Percentiles rank a stretch among this genome's conserved stretches.
These are phyloP conservation scores for Podospora bellae-mahoneyi DNA, from an alignment of 495 filamentous ascomycete genomes.

Conservation along the genomic window DNA sequence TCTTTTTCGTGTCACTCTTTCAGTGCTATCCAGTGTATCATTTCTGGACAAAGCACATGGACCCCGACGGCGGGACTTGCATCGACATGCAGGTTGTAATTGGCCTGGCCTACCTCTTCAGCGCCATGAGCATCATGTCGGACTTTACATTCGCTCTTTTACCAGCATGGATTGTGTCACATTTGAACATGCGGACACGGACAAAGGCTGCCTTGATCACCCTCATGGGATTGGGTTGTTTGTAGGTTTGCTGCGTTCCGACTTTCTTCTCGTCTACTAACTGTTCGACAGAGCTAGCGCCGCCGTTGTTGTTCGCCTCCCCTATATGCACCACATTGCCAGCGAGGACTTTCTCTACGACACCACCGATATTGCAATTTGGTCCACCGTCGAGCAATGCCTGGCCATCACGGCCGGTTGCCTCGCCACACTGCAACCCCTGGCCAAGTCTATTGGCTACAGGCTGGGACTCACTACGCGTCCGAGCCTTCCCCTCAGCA, in stretches of 20 bases:
- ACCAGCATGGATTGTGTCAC: slow-evolving; percentile 34
- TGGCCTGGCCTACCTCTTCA: slow-evolving; percentile 27
- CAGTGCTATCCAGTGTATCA: slow-evolving; percentile 42
- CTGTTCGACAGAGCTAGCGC: slow-evolving; percentile 27
- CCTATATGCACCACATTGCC: slow-evolving; percentile 24
- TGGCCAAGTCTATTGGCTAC: slow-evolving; percentile 19
- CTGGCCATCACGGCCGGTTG: slow-evolving; percentile 35
- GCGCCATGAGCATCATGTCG: slow-evolving; percentile 28
- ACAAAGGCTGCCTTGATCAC: slow-evolving; percentile 25
- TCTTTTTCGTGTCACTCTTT: slow-evolving; percentile 43
- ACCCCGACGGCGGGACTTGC: slow-evolving; percentile 26
- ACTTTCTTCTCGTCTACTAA: slow-evolving; percentile 1
- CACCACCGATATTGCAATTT: slow-evolving; percentile 33
- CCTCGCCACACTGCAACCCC: slow-evolving; percentile 35
- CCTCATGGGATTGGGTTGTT: slow-evolving; percentile 25
- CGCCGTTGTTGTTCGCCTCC: slow-evolving; percentile 31
- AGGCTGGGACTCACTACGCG: slow-evolving; percentile 14
- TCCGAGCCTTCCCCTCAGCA: slow-evolving; percentile 4
- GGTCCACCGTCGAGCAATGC: slow-evolving; percentile 35
- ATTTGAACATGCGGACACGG: slow-evolving; percentile 30
- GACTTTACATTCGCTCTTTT: slow-evolving; percentile 36
- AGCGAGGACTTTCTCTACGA: slow-evolving; percentile 33
- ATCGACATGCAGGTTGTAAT: slow-evolving; percentile 21
- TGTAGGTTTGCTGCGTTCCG: slow-evolving; percentile 23
- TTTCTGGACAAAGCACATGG: slow-evolving; percentile 36